Base-by-base conservation (phyloP, 1,284 basidiomycete genomes). In the Ceratorhiza oryzae-sativae region DNA sequence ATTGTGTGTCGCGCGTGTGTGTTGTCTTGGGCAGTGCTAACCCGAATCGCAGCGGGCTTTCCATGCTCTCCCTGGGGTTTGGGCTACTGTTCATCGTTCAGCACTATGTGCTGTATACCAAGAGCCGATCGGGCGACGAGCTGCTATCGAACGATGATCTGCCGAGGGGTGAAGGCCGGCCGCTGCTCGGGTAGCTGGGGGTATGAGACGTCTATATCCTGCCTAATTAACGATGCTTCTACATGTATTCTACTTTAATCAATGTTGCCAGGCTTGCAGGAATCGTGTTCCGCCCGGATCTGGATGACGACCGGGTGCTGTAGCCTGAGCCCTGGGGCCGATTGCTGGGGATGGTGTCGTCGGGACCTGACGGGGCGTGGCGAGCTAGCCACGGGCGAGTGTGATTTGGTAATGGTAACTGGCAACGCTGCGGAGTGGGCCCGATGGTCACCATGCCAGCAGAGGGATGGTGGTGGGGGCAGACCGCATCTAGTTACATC, bases 11-110 rank as follows among this genome's bases (percentile, higher is more conserved):
- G 6, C 39, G 34, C n/a, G 42, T 27, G 20, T 6, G 25, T n/a
- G 23, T 58, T 13, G 18, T 32, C 27, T 72, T 23, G 36, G 30
- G 12, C 25, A 15, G 32, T 15, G 27, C 42, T 62, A 32, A 62
- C n/a, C 15, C 18, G 8, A 20, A n/a, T n/a, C 18, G 20, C 73
- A 80, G 79, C 9, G 80, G 80, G 0, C 74, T 83, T 18, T 77
- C 77, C 0, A 56, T 81, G 32, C 74, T 82, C 42, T 77, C 79
- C 3, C 77, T 82, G 61, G 73, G 49, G 2, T 83, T 82, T 76
- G 81, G 82, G 72, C 13, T 75, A 0, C 61, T 80, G 13, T 78
- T 82, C 71, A 73, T 82, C 15, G 51, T 78, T 13, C 82, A 83
- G 75, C 82, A 83, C 73, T 82, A 78, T 67, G 70, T 79, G 13